phyloP scores from a whole-genome alignment of 2,329 filamentous ascomycete species.

The Monilinia fructigena region DNA sequence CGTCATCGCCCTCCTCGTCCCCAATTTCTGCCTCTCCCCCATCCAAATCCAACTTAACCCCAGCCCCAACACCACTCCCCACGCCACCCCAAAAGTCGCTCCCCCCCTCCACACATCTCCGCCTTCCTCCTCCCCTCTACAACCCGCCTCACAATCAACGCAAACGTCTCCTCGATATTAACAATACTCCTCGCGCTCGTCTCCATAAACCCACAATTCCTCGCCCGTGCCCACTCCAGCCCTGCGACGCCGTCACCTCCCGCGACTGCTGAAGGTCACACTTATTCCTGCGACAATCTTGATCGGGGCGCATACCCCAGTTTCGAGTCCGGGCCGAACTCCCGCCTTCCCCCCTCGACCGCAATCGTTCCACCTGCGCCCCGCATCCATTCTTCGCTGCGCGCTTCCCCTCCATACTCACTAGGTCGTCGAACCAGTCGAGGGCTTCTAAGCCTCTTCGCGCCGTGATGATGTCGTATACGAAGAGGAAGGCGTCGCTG shows the following conservation, averaged over 20 bases:
- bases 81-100: constrained; percentile 1
- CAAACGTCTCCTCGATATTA: constrained; percentile 88
- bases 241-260: constrained; percentile 66
- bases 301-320: constrained; percentile 51
- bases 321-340: constrained; percentile 30
- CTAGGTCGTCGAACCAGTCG: constrained; percentile 77
- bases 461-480: constrained; percentile 81
- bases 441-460: constrained; percentile 69
- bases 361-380: not conserved
- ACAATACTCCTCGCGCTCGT: constrained; percentile 80
- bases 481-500: constrained; percentile 79
- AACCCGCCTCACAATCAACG: constrained; percentile 62
- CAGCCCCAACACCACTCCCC: constrained; percentile 2
- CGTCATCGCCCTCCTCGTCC: constrained; percentile 17
- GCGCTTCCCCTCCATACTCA: constrained; percentile 58
- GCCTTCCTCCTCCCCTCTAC: constrained; percentile 46
- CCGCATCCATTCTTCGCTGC: constrained; percentile 12
- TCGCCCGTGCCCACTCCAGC: constrained; percentile 71
- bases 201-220: constrained; percentile 85
- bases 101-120: not conserved
- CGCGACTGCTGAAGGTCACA: constrained; percentile 73
- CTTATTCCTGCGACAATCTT: constrained; percentile 85
- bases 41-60: not conserved
- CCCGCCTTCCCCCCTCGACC: not conserved
- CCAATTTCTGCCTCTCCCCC: not conserved